Percentiles rank a stretch among this genome's conserved stretches.
These are phyloP conservation scores for Rickenella mellea DNA, from an alignment of 768 basidiomycete genomes.

Conservation along the genomic window DNA sequence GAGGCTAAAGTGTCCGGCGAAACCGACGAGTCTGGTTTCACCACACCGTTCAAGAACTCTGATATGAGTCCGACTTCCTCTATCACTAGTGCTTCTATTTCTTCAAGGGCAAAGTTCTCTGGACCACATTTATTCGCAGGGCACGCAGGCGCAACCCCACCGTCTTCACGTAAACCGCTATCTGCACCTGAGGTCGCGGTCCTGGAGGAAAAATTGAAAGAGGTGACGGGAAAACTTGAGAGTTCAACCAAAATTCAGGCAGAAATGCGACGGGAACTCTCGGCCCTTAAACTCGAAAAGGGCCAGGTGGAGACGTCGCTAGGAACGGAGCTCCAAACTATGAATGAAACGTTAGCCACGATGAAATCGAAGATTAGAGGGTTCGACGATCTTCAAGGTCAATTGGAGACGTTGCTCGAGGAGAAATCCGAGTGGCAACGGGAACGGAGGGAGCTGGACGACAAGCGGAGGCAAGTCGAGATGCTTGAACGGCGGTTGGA, in stretches of 20 bases:
- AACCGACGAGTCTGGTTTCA: slow-evolving; percentile 37
- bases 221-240: slow-evolving; percentile 47
- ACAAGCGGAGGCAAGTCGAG: slow-evolving; percentile 25
- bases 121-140: slow-evolving; percentile 83
- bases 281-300: slow-evolving; percentile 56
- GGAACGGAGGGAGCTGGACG: slow-evolving; percentile 34
- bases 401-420: slow-evolving; percentile 35
- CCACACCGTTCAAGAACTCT: slow-evolving; percentile 41
- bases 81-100: slow-evolving; percentile 31
- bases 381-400: slow-evolving; percentile 37
- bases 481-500: slow-evolving; percentile 32
- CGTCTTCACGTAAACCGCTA: slow-evolving; percentile 34
- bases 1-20: slow-evolving; percentile 43
- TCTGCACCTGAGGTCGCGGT: slow-evolving; percentile 34
- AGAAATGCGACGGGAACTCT: slow-evolving; percentile 52
- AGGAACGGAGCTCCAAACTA: slow-evolving; percentile 54
- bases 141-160: slow-evolving; percentile 59
- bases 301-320: slow-evolving; percentile 56
- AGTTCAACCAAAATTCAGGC: slow-evolving; percentile 53
- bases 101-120: slow-evolving; percentile 56
- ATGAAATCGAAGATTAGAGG: slow-evolving; percentile 47
- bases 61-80: slow-evolving; percentile 35
- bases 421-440: slow-evolving; percentile 44
- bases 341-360: slow-evolving; percentile 53
- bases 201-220: slow-evolving; percentile 59